Evolutionary conservation across 306 rosid genomes (phyloP).

Genomic region (Cucurbita pepo): DNA sequence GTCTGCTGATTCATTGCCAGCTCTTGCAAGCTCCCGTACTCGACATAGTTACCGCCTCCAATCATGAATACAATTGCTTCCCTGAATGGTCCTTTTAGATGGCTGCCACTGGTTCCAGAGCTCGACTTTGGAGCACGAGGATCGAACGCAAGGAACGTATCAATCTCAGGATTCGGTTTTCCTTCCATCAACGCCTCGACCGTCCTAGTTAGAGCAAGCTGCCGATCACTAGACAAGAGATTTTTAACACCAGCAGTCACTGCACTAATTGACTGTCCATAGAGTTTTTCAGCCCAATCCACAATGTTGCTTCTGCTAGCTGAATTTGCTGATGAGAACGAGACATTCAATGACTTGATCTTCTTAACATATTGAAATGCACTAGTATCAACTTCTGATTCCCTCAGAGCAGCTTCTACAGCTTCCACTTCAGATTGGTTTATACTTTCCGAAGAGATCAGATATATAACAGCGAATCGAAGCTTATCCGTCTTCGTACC

Average conservation of each 20-base stretch:
- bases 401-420: conserved; percentile 73
- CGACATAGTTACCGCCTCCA: conserved; percentile 93
- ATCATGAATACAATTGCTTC: conserved; percentile 93
- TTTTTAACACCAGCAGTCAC: conserved; percentile 97
- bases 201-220: conserved; percentile 80
- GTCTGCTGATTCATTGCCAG: conserved; percentile 70
- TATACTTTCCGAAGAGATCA: conserved; percentile 65
- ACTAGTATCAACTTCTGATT: conserved; percentile 66
- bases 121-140: conserved; percentile 83
- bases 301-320: conserved; percentile 88
- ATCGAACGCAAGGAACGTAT: conserved; percentile 60
- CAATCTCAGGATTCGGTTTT: conserved; percentile 84
- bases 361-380: conserved; percentile 95
- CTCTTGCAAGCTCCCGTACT: conserved; percentile 82
- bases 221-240: conserved; percentile 76
- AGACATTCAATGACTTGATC: conserved; percentile 72
- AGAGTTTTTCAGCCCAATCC: conserved; percentile 95
- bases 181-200: conserved; percentile 94
- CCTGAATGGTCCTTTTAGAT: conserved; percentile 82
- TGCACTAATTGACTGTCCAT: conserved; percentile 81
- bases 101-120: conserved; percentile 56
- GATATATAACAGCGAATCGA: conserved; percentile 79
- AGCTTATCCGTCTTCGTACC: conserved; percentile 87
- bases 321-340: conserved; percentile 72
- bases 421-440: conserved; percentile 75